phyloP scores from a whole-genome alignment of 2,329 filamentous ascomycete species.

The Microsporum audouinii region DNA sequence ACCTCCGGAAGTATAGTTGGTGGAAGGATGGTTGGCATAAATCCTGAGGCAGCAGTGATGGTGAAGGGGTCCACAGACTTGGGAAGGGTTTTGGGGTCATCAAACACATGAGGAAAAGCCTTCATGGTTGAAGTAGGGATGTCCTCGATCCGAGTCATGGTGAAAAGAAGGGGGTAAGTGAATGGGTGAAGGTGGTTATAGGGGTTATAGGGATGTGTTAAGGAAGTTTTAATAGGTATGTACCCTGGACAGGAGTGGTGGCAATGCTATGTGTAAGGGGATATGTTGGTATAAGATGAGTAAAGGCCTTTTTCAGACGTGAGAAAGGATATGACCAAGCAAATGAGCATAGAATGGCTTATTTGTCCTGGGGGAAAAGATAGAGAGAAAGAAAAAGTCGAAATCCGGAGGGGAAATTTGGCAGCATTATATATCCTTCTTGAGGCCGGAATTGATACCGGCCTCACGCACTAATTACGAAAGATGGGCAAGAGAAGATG shows the following conservation, averaged over 20 bases:
- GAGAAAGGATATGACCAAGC: conserved; percentile 1
- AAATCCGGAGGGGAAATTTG: conserved; percentile 2
- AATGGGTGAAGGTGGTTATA: neutral
- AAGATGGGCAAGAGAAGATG: conserved; percentile 18
- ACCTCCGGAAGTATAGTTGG: conserved; percentile 52
- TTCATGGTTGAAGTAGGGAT: conserved; percentile 28
- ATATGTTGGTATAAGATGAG: neutral
- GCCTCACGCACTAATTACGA: conserved; percentile 33
- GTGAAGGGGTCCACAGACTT: conserved; percentile 37
- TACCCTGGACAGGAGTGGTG: neutral
- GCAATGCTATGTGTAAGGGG: neutral
- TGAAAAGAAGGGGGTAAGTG: conserved; percentile 11
- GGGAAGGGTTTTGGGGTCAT: conserved; percentile 33
- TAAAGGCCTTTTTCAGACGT: neutral
- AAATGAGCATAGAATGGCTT: conserved; percentile 12
- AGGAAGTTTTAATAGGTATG: neutral
- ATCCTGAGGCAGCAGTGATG: conserved; percentile 37
- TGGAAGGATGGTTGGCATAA: conserved; percentile 32
- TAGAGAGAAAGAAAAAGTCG: conserved; percentile 22
- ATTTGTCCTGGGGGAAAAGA: conserved; percentile 14
- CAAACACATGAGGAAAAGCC: conserved; percentile 35
- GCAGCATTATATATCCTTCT: conserved; percentile 31
- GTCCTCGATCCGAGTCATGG: conserved; percentile 27
- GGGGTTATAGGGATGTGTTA: neutral
- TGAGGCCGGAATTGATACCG: conserved; percentile 38